Percentiles rank a stretch among this genome's conserved stretches.
Evolutionary conservation across 768 basidiomycete genomes (phyloP).

Genomic region (Leccinum olivaceopallidum): DNA sequence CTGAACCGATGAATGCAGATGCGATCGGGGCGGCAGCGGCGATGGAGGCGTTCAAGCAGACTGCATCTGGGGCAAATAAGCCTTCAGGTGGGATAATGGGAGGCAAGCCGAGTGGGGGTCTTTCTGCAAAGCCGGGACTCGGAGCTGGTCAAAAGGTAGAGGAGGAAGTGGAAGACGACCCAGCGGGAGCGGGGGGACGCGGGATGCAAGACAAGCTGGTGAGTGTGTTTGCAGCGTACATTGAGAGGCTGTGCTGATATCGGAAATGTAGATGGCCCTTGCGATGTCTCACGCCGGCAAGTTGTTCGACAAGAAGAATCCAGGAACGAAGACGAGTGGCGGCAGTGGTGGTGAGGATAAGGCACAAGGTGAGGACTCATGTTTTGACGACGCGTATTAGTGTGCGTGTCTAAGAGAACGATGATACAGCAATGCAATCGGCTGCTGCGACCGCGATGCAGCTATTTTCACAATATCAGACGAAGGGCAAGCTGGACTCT

Average conservation of each 20-base stretch:
- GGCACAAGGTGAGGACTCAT: conserved; percentile 24
- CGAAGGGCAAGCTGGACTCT: conserved; percentile 28
- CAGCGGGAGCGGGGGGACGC: conserved; percentile 6
- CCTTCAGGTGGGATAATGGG: conserved; percentile 22
- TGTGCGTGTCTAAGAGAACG: neutral
- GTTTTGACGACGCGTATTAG: neutral
- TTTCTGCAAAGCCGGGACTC: conserved; percentile 3
- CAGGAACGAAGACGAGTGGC: conserved; percentile 10
- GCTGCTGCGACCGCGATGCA: conserved; percentile 34
- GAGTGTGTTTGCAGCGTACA: conserved; percentile 2
- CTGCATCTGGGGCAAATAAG: conserved; percentile 12
- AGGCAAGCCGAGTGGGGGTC: conserved; percentile 3
- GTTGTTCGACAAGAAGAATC: conserved; percentile 35
- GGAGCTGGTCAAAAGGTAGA: conserved; percentile 2
- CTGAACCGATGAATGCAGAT: conserved; percentile 28
- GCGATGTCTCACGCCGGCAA: conserved; percentile 36
- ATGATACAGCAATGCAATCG: conserved; percentile 30
- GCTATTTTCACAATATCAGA: conserved; percentile 25
- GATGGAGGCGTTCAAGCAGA: conserved; percentile 33
- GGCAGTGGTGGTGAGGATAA: conserved; percentile 14
- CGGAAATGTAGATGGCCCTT: conserved; percentile 21
- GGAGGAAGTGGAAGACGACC: conserved; percentile 9
- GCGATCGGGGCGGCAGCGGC: conserved; percentile 32
- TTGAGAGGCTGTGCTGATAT: neutral
- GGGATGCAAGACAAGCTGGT: conserved; percentile 34